Conservation (phyloP, 106 monocot species). For the Platanthera zijinensis region DNA sequence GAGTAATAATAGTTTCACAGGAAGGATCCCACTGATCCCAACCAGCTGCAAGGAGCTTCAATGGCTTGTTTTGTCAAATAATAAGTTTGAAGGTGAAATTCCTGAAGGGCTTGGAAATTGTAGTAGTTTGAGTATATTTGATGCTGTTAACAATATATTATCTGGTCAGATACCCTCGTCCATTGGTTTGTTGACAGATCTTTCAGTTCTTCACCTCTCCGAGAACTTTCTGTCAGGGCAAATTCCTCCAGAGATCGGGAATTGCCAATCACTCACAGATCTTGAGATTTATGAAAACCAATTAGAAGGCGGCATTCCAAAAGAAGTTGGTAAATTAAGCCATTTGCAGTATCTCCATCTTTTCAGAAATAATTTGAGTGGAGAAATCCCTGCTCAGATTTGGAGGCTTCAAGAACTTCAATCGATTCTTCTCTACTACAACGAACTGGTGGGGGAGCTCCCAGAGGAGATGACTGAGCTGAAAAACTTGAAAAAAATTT, state of each 20-base stretch:
- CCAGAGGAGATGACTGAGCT: slow-evolving; percentile 48
- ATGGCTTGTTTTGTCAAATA: slow-evolving; percentile 27
- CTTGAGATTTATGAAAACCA: slow-evolving; percentile 50
- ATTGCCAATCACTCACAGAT: slow-evolving; percentile 33
- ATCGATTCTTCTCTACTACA: slow-evolving; percentile 44
- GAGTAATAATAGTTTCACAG: slow-evolving; percentile 27
- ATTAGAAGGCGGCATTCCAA: slow-evolving; percentile 56
- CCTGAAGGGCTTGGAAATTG: slow-evolving; percentile 49
- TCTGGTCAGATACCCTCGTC: slow-evolving; percentile 63
- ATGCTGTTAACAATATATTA: slow-evolving; percentile 28
- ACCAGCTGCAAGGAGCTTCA: slow-evolving; percentile 32
- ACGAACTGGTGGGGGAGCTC: slow-evolving; percentile 50
- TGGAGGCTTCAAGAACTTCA: slow-evolving; percentile 55
- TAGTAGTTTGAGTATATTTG: slow-evolving; percentile 27
- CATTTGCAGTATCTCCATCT: slow-evolving; percentile 38
- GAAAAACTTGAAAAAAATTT: slow-evolving; percentile 47
- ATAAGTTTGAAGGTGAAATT: slow-evolving; percentile 42
- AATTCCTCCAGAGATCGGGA: slow-evolving; percentile 67
- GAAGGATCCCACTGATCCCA: slow-evolving; percentile 37
- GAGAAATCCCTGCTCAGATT: slow-evolving; percentile 59
- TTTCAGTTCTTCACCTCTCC: slow-evolving; percentile 35
- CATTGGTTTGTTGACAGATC: slow-evolving; percentile 35
- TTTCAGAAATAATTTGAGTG: slow-evolving; percentile 48
- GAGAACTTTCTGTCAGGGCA: slow-evolving; percentile 44
- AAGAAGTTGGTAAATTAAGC: slow-evolving; percentile 39